Percentiles rank a stretch among this genome's conserved stretches.
Evolutionary conservation across 2,329 filamentous ascomycete genomes (phyloP).

Genomic region (Dactylellina haptotyla): DNA sequence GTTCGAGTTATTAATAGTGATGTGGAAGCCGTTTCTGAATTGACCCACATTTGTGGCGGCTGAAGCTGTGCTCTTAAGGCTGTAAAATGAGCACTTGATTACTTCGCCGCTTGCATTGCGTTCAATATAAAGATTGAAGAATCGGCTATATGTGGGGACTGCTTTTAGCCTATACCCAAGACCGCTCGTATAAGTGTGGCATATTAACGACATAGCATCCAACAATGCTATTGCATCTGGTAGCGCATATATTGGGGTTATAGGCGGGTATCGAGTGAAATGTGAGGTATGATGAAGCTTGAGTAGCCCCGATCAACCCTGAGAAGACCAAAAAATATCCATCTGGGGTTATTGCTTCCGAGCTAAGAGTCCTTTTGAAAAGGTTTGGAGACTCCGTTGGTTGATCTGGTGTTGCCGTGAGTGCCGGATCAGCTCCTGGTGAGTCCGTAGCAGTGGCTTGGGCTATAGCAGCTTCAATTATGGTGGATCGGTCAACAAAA

Average conservation of each 20-base stretch:
- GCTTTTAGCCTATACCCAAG: background rate
- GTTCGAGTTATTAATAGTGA: slow-evolving; percentile 28
- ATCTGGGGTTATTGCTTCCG: background rate
- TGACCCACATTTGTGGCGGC: slow-evolving; percentile 20
- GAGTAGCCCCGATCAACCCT: slow-evolving; percentile 17
- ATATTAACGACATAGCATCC: background rate
- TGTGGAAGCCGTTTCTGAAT: slow-evolving; percentile 5
- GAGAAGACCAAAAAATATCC: slow-evolving; percentile 24
- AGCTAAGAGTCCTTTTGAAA: slow-evolving; percentile 20
- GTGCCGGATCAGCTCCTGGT: slow-evolving; percentile 13
- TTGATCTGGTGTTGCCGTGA: background rate
- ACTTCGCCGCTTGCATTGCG: slow-evolving; percentile 4
- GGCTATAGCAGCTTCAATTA: no score
- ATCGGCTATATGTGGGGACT: slow-evolving; percentile 2
- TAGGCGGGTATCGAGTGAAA: slow-evolving; percentile 1
- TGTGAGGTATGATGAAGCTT: slow-evolving; percentile 10
- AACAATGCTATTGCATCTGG: slow-evolving; percentile 16
- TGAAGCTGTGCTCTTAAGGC: slow-evolving; percentile 4
- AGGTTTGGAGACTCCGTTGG: no score
- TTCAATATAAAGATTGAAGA: slow-evolving; percentile 32
- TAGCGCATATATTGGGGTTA: slow-evolving; percentile 13
- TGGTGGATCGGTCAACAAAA: no score
- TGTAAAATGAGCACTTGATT: slow-evolving; percentile 22
- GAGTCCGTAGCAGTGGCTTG: slow-evolving; percentile 20
- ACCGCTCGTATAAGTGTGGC: background rate